Evolutionary conservation across 2,329 filamentous ascomycete genomes (phyloP), one percentile per base, ranked within the genome.

Genomic region (Fusarium sp.): DNA sequence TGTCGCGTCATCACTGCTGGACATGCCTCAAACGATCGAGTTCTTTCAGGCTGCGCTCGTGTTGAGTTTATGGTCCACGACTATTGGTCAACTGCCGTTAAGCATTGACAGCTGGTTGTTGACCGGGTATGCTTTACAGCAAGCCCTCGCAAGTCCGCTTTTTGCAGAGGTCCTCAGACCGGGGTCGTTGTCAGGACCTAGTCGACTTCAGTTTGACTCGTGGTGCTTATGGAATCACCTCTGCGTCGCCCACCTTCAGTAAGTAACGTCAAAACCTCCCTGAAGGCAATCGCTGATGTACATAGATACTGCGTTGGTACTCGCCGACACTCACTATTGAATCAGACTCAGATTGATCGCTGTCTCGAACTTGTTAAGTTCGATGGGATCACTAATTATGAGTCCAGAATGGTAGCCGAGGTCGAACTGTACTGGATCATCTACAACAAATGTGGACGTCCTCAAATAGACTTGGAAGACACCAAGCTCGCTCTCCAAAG

Each of bases 161-260:
- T 80, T 80, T 31, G 48, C 56, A 5, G 61, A 70, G 4, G 14
- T 75, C 6, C 31, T 71, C 4, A 24, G 48, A 14, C 10, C 60
- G 1, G 24, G 54, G 1, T 14, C 43, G 2, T 11, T 18, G 14
- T 33, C 48, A 10, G 7, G n/a, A 3, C 16, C 11, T 4, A 31
- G 11, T 6, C 57, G 33, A 2, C 6, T 6, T 0, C 9, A 71
- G 9, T 11, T 75, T 5, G 75, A 80, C 39, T 52, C 60, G 1
- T 76, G 73, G 71, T 80, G 71, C 20, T 39, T 81, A 6, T 81
- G 79, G 79, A 81, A 80, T 20, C 79, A 81, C 35, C 58, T 81
- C 0, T 77, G 72, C 18, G 52, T 80, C 0, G 79, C 76, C 0
- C 79, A 81, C 54, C 74, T 81, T 13, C 79, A 80, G 79, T 80